These are phyloP conservation scores for Phalaenopsis hybrid DNA, from an alignment of 116 monocot species.

Conservation along the genomic window DNA sequence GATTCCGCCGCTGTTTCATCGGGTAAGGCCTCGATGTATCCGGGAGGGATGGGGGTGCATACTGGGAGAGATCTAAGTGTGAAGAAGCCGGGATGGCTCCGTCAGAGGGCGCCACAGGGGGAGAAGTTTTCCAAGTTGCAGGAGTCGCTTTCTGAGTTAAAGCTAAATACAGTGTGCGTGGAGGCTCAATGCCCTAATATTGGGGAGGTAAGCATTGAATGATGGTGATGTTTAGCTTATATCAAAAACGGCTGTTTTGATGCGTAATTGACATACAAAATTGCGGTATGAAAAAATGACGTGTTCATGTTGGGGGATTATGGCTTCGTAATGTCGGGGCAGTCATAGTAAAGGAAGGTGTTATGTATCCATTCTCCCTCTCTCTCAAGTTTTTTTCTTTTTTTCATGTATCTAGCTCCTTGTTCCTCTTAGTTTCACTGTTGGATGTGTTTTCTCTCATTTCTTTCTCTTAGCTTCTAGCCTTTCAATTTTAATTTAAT, in stretches of 20 bases:
- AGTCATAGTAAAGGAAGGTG: background rate
- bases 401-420: background rate
- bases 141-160: conserved; percentile 69
- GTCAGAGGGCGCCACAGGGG: conserved; percentile 89
- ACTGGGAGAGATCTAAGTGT: conserved; percentile 65
- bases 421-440: background rate
- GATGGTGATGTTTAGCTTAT: background rate
- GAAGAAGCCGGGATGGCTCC: conserved; percentile 86
- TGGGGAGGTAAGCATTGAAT: conserved; percentile 55
- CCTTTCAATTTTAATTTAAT: background rate
- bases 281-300: background rate
- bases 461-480: background rate
- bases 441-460: background rate
- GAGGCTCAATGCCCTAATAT: conserved; percentile 99
- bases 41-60: conserved; percentile 56
- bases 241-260: background rate
- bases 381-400: background rate
- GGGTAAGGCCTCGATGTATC: conserved; percentile 30
- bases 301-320: background rate
- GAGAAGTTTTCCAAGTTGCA: conserved; percentile 64
- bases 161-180: conserved; percentile 92
- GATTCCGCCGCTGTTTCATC: conserved; percentile 25
- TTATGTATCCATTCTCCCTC: background rate
- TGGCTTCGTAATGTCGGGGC: background rate
- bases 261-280: background rate